A percentile compares a stretch with the other conserved stretches of the same genome.
Conservation (phyloP, 176 grass and related monocot species). For the Oryza brachyantha region DNA sequence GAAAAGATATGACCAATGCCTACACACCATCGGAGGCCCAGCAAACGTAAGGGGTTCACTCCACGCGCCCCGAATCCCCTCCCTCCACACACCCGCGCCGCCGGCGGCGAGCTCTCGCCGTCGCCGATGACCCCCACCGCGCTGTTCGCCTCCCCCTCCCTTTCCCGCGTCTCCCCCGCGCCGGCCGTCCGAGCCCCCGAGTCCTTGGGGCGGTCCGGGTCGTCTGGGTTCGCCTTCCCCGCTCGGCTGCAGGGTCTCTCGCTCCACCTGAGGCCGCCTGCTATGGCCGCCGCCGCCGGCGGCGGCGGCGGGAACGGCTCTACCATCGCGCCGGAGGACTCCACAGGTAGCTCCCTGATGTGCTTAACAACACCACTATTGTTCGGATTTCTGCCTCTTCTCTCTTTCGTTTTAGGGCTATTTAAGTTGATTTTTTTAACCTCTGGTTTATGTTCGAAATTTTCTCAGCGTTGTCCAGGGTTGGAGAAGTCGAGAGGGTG, state of each 20-base stretch:
- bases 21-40: background rate
- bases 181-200: background rate
- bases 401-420: background rate
- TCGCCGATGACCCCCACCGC: slow-evolving; percentile 27
- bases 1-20: background rate
- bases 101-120: slow-evolving; percentile 1
- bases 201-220: background rate
- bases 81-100: background rate
- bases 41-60: background rate
- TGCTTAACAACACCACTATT: background rate
- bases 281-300: slow-evolving; percentile 18
- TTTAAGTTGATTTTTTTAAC: background rate
- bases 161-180: background rate
- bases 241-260: background rate
- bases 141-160: background rate
- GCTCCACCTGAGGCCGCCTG: slow-evolving; percentile 3
- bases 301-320: slow-evolving; percentile 30
- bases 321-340: background rate
- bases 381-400: background rate
- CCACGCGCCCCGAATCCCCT: background rate
- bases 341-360: background rate
- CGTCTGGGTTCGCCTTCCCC: background rate
- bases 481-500: slow-evolving; percentile 73
- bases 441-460: background rate
- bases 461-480: slow-evolving; percentile 36